phyloP scores from a whole-genome alignment of 148 eudicot species.

The Chenopodium album region DNA sequence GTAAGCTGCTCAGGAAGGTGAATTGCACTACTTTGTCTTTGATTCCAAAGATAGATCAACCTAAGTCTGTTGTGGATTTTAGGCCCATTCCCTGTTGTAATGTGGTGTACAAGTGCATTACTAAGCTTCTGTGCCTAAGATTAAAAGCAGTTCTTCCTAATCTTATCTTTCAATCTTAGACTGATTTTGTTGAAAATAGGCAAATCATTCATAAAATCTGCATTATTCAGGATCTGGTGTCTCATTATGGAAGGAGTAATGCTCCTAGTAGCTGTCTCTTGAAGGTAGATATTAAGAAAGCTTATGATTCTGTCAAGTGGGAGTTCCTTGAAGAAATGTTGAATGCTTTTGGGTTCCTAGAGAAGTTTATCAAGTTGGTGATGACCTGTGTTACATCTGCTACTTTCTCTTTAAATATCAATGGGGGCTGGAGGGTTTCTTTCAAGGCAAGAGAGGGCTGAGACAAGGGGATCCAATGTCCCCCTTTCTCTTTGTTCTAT shows the following conservation, averaged over 20 bases:
- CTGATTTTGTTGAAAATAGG: neutral
- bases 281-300: neutral
- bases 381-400: neutral
- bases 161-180: neutral
- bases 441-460: neutral
- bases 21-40: neutral
- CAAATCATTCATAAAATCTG: too few species aligned
- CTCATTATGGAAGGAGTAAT: too few species aligned
- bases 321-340: neutral
- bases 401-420: too few species aligned
- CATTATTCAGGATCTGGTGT: neutral
- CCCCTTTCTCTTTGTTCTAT: neutral
- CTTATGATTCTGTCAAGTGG: neutral
- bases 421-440: neutral
- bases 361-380: neutral
- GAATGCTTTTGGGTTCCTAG: neutral
- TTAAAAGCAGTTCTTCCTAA: neutral
- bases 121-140: neutral
- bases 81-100: neutral
- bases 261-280: neutral
- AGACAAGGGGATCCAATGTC: neutral
- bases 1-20: neutral
- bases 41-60: neutral
- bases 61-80: neutral
- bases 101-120: neutral